Percentiles rank a stretch among this genome's conserved stretches.
These are phyloP conservation scores for Colletotrichum lindemuthianum DNA, from an alignment of 2,329 filamentous ascomycete genomes.

Conservation along the genomic window DNA sequence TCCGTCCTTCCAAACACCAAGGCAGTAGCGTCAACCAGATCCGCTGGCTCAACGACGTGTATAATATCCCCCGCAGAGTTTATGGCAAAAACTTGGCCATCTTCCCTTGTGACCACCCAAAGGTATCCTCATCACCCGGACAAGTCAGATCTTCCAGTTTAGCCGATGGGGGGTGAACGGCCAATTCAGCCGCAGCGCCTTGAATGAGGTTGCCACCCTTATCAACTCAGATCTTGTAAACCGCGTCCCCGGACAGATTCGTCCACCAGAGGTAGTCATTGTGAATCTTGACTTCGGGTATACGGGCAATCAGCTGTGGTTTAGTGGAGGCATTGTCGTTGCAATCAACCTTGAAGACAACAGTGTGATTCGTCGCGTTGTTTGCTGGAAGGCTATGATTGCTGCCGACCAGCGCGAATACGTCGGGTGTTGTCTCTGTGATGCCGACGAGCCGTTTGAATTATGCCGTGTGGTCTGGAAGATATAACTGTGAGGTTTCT, in stretches of 20 bases:
- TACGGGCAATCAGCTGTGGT: conserved; percentile 30
- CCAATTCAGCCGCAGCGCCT: conserved; percentile 28
- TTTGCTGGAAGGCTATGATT: background rate
- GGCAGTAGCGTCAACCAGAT: background rate
- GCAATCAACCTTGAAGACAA: background rate
- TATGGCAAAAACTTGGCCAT: conserved; percentile 30
- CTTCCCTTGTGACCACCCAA: conserved; percentile 36
- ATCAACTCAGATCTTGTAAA: conserved; percentile 37
- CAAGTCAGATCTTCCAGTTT: conserved; percentile 39
- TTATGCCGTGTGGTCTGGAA: too few relatives aligned
- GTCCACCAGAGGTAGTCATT: conserved; percentile 57
- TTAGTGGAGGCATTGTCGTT: background rate
- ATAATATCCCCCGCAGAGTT: conserved; percentile 6
- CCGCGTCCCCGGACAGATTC: conserved; percentile 53
- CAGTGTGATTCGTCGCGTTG: background rate
- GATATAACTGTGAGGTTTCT: too few relatives aligned
- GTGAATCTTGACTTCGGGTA: conserved; percentile 48
- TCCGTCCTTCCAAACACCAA: background rate
- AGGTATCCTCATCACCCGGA: conserved; percentile 4
- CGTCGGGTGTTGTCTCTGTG: conserved; percentile 34
- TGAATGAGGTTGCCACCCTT: background rate
- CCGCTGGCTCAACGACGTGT: background rate
- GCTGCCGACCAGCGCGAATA: conserved; percentile 37
- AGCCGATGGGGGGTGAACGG: conserved; percentile 22
- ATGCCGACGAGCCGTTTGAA: conserved; percentile 33